These are phyloP conservation scores for Neurospora cerealis DNA, from an alignment of 495 filamentous ascomycete species.

Conservation along the genomic window DNA sequence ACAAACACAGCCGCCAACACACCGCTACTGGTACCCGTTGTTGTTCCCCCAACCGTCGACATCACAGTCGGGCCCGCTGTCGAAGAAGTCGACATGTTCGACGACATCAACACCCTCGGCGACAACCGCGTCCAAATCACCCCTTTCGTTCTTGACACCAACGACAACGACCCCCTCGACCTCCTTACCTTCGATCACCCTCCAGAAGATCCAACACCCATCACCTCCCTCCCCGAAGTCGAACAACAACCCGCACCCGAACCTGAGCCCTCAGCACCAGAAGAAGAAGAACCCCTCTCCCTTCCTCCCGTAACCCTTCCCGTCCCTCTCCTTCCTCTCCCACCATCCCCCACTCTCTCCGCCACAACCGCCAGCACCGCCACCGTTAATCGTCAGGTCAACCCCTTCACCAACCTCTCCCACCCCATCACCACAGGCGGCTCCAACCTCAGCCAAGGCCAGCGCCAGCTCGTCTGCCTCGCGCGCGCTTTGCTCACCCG, in stretches of 20 bases:
- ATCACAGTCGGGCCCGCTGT: neutral
- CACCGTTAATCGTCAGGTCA: neutral
- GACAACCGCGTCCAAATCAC: neutral
- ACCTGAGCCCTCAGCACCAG: neutral
- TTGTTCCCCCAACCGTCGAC: neutral
- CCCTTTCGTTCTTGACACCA: neutral
- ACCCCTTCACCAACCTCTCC: slow-evolving; percentile 19
- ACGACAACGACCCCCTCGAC: neutral
- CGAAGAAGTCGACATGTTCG: neutral
- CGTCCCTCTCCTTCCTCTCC: neutral
- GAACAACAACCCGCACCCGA: neutral
- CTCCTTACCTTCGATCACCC: neutral
- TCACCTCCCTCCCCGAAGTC: neutral
- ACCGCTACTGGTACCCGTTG: neutral
- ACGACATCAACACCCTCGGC: neutral
- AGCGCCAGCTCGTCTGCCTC: slow-evolving; percentile 61
- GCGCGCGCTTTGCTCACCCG: slow-evolving; percentile 62
- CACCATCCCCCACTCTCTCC: neutral
- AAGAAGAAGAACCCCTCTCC: neutral
- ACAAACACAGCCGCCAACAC: neutral
- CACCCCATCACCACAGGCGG: slow-evolving; percentile 25
- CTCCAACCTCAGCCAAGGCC: slow-evolving; percentile 43
- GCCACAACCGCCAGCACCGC: neutral
- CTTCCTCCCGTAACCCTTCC: neutral
- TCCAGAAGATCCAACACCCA: neutral